These are phyloP conservation scores for Pythium periplocum DNA, from an alignment of 352 stramenopile species.

Conservation along the genomic window DNA sequence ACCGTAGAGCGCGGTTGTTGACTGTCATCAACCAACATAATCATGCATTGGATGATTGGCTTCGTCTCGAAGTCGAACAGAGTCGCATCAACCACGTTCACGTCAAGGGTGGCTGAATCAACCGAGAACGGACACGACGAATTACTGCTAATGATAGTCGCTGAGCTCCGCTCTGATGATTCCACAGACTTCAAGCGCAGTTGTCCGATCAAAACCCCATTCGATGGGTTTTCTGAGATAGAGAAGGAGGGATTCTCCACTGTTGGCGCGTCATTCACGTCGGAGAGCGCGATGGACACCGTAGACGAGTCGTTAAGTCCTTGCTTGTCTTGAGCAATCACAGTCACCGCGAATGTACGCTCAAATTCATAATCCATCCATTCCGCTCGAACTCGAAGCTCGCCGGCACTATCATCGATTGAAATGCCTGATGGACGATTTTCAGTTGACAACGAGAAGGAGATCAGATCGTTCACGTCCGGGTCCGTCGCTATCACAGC, in stretches of 20 bases:
- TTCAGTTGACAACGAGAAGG: conserved; percentile 2
- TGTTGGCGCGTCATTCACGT: conserved; percentile 15
- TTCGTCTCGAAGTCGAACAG: conserved; percentile 22
- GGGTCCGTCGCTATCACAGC: conserved; percentile 10
- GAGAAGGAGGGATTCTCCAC: conserved; percentile 2
- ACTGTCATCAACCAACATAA: conserved; percentile 16
- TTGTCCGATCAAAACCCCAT: conserved; percentile 15
- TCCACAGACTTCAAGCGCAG: conserved; percentile 6
- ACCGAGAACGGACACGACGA: conserved; percentile 19
- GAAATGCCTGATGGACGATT: conserved; percentile 13
- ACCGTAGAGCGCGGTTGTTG: conserved; percentile 4
- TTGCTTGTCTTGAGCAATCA: conserved; percentile 4
- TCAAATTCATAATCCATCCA: conserved; percentile 23
- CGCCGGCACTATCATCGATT: conserved; percentile 11
- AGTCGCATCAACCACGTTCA: conserved; percentile 11
- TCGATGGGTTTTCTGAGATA: conserved; percentile 9
- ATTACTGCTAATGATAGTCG: conserved; percentile 11
- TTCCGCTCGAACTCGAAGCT: conserved; percentile 9
- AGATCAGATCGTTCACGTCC: conserved; percentile 10
- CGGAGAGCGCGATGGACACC: conserved; percentile 3
- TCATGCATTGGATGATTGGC: conserved; percentile 3
- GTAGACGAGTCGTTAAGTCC: conserved; percentile 7
- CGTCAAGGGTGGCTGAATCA: conserved; percentile 6
- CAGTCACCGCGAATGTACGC: background rate
- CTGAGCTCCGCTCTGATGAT: conserved; percentile 7